These are phyloP conservation scores for Cladosporium sp. DNA, from an alignment of 2,329 filamentous ascomycete genomes.

Conservation along the genomic window DNA sequence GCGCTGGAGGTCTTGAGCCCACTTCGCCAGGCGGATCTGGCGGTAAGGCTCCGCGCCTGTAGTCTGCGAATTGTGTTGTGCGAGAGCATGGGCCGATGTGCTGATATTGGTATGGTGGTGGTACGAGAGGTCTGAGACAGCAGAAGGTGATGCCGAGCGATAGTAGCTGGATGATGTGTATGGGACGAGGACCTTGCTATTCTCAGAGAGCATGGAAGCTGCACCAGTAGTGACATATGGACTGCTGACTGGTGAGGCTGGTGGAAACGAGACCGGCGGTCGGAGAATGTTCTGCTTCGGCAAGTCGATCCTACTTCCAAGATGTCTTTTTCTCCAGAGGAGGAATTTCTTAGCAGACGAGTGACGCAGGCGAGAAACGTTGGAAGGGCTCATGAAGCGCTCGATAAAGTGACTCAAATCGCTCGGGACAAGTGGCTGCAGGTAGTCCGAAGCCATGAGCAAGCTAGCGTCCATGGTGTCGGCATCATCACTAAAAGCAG, in stretches of 20 bases:
- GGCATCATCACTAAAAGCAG: constrained; percentile 63
- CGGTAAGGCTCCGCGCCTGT: constrained; percentile 54
- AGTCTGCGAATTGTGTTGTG: constrained; percentile 34
- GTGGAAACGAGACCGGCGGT: constrained; percentile 20
- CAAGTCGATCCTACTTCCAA: constrained; percentile 22
- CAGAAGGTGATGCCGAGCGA: constrained; percentile 32
- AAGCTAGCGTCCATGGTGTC: constrained; percentile 90
- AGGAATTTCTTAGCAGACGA: constrained; percentile 77
- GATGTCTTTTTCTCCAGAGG: constrained; percentile 54
- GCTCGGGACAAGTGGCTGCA: constrained; percentile 72
- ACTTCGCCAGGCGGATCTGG: constrained; percentile 71
- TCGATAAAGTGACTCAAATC: constrained; percentile 69
- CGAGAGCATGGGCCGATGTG: constrained; percentile 49
- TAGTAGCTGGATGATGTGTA: constrained; percentile 28
- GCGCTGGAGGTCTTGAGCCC: constrained; percentile 76
- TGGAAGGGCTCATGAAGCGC: constrained; percentile 71
- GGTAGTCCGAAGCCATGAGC: constrained; percentile 87
- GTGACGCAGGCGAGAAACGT: constrained; percentile 76
- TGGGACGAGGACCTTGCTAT: constrained; percentile 30
- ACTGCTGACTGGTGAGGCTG: constrained; percentile 11
- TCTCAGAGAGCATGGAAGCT: constrained; percentile 24
- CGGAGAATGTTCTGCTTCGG: constrained; percentile 23
- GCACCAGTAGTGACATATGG: constrained; percentile 21
- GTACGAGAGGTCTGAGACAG: constrained; percentile 8
- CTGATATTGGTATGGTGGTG: neutral